Evolutionary conservation across 2,329 filamentous ascomycete genomes (phyloP), one percentile per base, ranked within the genome.

Genomic region (Arthrobotrys entomopaga): DNA sequence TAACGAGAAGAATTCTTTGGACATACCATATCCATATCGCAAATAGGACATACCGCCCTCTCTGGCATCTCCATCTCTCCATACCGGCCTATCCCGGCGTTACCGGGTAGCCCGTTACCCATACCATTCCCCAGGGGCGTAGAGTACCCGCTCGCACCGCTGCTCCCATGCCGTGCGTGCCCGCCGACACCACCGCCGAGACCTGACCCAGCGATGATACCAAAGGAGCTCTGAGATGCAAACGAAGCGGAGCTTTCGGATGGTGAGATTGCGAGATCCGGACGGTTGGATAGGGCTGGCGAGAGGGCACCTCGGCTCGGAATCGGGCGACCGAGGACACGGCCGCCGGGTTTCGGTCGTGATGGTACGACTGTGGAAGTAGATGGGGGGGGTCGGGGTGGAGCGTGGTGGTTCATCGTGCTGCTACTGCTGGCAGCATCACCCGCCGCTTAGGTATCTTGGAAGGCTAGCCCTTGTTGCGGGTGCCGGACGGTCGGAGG

Each of bases 21-120:
- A 15, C 61, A 13, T 60, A 95, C 93, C 95, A 99, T 99, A 82
- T 97, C 93, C 83, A 98, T 96, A 78, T 89, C 93, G 82, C 95
- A 99, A 80, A 99, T 99, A n/a, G 95, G 95, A 81, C 95, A 99
- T 65, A 94, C 88, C 71, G 99, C 88, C 81, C 87, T 87, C 77
- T 48, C 71, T 20, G 58, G 52, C 40, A 7, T 59, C 49, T 63
- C 61, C 2, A 49, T 57, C 50, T 66, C 69, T 29, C 42, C 49
- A 38, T 61, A 73, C 16, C 43, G 54, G 5, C 53, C 67, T 19
- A 73, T 73, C 67, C 67, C 67, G 26, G 54, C 16, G 43, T 46
- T 56, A n/a, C 69, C 69, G 38, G 53, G 34, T 1, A 65, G 13
- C 34, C 67, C 67, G 40, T 66, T 66, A 6, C 48, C 69, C 8